phyloP scores from a whole-genome alignment of 139 green algal species.

The Tetratostichococcus sp. region DNA sequence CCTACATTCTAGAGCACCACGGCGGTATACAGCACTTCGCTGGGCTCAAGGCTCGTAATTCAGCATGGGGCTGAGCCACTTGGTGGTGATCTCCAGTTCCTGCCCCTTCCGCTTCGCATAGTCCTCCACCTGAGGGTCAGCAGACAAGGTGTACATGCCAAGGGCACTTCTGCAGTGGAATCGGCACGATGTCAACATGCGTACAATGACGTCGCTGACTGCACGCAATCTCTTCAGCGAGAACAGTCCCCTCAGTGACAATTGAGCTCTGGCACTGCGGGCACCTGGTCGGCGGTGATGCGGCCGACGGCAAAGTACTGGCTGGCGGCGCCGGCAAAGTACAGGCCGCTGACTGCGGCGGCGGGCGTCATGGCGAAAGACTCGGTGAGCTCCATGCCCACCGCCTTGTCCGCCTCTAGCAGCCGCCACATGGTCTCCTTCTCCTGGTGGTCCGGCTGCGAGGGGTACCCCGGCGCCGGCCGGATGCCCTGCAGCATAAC shows the following conservation, averaged over 20 bases:
- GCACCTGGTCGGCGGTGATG: conserved; percentile 85
- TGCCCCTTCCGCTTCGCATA: conserved; percentile 92
- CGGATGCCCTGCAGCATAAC: conserved; percentile 78
- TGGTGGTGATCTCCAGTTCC: conserved; percentile 69
- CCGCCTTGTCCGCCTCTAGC: conserved; percentile 75
- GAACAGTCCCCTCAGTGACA: no score
- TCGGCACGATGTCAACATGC: no score
- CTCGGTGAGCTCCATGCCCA: conserved; percentile 89
- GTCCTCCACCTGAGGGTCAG: conserved; percentile 60
- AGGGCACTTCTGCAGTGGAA: neutral
- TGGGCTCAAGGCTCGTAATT: neutral
- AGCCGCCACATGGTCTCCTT: conserved; percentile 96
- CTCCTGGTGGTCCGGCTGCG: conserved; percentile 97
- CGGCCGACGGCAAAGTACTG: conserved; percentile 97
- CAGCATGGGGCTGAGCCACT: conserved; percentile 79
- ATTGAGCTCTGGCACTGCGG: no score
- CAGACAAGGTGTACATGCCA: neutral
- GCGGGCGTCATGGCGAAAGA: conserved; percentile 94
- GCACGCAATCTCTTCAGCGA: no score
- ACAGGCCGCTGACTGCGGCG: conserved; percentile 91
- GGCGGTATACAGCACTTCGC: no score
- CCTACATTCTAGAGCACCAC: no score
- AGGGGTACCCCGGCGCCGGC: conserved; percentile 94
- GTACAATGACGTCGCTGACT: no score
- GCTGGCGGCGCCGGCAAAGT: conserved; percentile 78